Base-by-base conservation (phyloP, 331 rosid species). In the Cucumis variabilis region DNA sequence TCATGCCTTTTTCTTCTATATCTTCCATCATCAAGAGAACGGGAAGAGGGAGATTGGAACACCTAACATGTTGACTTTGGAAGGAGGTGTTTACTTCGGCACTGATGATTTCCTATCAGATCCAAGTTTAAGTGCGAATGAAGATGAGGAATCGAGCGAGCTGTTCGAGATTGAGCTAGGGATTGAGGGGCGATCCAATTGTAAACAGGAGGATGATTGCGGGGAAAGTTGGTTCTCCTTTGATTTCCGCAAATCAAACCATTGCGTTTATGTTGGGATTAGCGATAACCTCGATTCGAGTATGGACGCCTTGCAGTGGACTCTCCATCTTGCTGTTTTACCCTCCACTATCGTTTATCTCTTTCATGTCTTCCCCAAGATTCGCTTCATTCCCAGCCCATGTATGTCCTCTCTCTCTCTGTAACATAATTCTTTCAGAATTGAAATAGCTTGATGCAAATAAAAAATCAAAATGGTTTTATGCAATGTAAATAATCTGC, bases 221-320 rank as follows among this genome's bases (percentile, higher is more conserved):
- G 88, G 62, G 17, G 88, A 86, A 19, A 86, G 88, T 55, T 55
- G 88, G 60, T 63, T 55, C 28, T 87, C 93, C 9, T 69, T 85
- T 12, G 72, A 85, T 72, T 72, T 85, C 13, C 69, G 82, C 15
- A 86, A 73, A 55, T 67, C 23, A 65, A 89, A 91, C 63, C 89
- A 92, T 4, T 71, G 86, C 87, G 91, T 97, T 89, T 94, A 97
- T 90, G 99, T 97, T 6, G 98, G 92, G 37, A 95, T 96, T 9
- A 98, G 98, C 25, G 96, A 94, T 88, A 89, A 95, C 81, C 2
- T 21, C 85, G 90, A 90, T 51, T 93, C 98, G 92, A 41, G 75
- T 50, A 91, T 94, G 92, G 92, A 92, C 48, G 98, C 97, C 23
- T 88, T 96, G 8, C 63, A 86, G 3, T 96, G 99, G 99, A 65